These are phyloP conservation scores for Zizania latifolia DNA, from an alignment of 176 grass and related monocot species.

Conservation along the genomic window DNA sequence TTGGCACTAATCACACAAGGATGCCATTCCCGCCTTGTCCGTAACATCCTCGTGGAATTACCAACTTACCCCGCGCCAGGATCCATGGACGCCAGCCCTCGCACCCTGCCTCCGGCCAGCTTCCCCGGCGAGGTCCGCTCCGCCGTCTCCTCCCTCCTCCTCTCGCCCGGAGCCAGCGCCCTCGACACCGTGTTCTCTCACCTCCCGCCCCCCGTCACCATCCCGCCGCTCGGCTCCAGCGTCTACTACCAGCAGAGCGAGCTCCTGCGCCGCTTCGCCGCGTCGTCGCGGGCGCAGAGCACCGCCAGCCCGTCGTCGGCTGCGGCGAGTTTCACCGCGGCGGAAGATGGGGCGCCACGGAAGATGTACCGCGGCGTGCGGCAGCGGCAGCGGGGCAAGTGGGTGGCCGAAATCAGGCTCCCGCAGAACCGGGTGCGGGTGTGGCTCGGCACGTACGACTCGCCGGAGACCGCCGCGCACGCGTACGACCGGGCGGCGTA, in stretches of 20 bases:
- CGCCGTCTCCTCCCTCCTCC: slow-evolving; percentile 50
- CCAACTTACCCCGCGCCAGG: neutral
- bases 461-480: slow-evolving; percentile 78
- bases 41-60: slow-evolving; percentile 6
- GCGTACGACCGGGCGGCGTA: slow-evolving; percentile 87
- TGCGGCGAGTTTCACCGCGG: neutral
- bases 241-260: slow-evolving; percentile 87
- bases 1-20: neutral
- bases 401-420: slow-evolving; percentile 88
- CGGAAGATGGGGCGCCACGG: neutral
- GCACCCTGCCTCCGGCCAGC: slow-evolving; percentile 30
- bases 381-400: slow-evolving; percentile 97
- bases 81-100: slow-evolving; percentile 39
- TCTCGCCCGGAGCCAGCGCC: slow-evolving; percentile 53
- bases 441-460: slow-evolving; percentile 97
- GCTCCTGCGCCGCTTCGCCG: slow-evolving; percentile 62
- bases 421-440: slow-evolving; percentile 91
- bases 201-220: slow-evolving; percentile 40
- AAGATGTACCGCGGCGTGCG: slow-evolving; percentile 91
- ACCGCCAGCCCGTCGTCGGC: neutral
- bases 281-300: neutral
- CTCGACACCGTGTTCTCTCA: slow-evolving; percentile 84
- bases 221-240: slow-evolving; percentile 67
- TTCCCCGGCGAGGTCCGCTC: slow-evolving; percentile 48
- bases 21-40: slow-evolving; percentile 38